These are phyloP conservation scores for Raffaelea arxii DNA, from an alignment of 2,329 filamentous ascomycete species.

Conservation along the genomic window DNA sequence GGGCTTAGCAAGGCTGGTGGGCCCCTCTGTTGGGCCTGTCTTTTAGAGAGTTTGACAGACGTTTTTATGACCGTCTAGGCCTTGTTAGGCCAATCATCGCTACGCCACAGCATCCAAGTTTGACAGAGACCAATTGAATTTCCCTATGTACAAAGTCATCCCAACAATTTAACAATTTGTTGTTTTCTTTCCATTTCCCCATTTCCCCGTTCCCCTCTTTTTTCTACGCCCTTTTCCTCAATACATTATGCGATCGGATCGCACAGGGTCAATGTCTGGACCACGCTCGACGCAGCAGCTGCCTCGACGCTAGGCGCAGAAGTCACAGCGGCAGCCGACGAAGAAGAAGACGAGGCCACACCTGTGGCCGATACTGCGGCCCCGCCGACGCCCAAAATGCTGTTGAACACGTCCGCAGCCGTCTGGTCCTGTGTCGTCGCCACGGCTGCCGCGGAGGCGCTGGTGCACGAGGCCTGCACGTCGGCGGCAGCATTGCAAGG, in stretches of 20 bases:
- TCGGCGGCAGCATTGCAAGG: constrained; percentile 22
- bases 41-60: no score
- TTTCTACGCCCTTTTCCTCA: no score
- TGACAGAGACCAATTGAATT: no score
- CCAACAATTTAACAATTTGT: no score
- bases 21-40: no score
- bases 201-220: no score
- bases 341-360: constrained; percentile 1
- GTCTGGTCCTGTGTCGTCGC: constrained; percentile 20
- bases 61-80: no score
- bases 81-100: no score
- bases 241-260: constrained; percentile 1
- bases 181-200: no score
- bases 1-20: no score
- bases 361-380: constrained; percentile 9
- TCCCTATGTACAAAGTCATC: no score
- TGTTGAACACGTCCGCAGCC: constrained; percentile 24
- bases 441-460: constrained; percentile 17
- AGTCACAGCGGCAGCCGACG: constrained; percentile 4
- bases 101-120: no score
- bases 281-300: constrained; percentile 8
- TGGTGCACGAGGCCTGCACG: constrained; percentile 17
- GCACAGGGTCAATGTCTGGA: constrained; percentile 16
- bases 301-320: constrained; percentile 2
- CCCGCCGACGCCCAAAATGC: constrained; percentile 13